These are phyloP conservation scores for Debaryomycetaceae sp. DNA, from an alignment of 1,139 yeast genomes.

Conservation along the genomic window DNA sequence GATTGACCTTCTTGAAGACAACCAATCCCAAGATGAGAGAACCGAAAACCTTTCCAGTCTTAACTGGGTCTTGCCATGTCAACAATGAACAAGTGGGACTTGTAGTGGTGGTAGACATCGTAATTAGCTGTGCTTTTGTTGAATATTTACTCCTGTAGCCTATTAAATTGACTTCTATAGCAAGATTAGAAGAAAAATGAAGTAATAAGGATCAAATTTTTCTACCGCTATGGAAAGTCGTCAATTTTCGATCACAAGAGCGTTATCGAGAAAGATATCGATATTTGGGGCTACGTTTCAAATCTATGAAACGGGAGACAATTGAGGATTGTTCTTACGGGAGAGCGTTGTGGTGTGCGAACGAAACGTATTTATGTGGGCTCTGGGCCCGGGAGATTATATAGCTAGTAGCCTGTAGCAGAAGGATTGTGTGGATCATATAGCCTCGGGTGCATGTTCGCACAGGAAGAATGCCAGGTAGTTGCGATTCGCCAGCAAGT, in stretches of 20 bases:
- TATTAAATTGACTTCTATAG: neutral
- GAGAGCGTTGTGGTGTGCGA: neutral
- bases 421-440: neutral
- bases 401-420: neutral
- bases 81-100: conserved; percentile 32
- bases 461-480: neutral
- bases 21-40: conserved; percentile 56
- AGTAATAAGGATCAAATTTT: conserved; percentile 1
- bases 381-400: neutral
- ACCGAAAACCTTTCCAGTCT: conserved; percentile 76
- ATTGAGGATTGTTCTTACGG: neutral
- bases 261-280: neutral
- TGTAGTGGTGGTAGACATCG: conserved; percentile 3
- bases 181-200: neutral
- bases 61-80: conserved; percentile 80
- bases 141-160: conserved; percentile 1
- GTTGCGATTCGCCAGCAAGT: neutral
- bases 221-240: conserved; percentile 1
- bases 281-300: neutral
- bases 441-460: neutral
- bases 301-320: neutral
- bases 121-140: neutral
- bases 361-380: neutral
- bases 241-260: conserved; percentile 1
- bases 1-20: conserved; percentile 65